Evolutionary conservation across 441 rosid genomes (phyloP), one percentile per base, ranked within the genome.

Genomic region (Isatis lusitanica): DNA sequence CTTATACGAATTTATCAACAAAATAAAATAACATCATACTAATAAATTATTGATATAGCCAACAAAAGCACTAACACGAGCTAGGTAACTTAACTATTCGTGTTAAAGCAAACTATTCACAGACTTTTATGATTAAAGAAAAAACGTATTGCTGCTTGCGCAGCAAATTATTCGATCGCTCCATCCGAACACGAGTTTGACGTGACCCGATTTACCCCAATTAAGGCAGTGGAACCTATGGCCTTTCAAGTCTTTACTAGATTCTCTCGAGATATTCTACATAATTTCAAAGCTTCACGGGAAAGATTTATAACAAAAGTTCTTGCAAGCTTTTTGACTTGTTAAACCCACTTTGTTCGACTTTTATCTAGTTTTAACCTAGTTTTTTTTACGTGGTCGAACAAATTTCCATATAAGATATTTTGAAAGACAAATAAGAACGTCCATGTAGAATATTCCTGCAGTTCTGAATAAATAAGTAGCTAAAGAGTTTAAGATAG

Each of bases 271-370:
- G 33, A 50, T 71, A 51, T 71, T 61, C 33, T 17, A 16, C 26
- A 11, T 15, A 59, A 15, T 4, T 30, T 44, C 40, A 59, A 62
- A 61, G 61, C 75, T 71, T 71, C 68, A 62, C 68, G 62, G 9
- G 35, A 71, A 62, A 71, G 42, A 62, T 51, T 42, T 62, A 8
- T 50, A 16, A 9, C 31, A 61, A 71, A 63, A 71, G 33, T 63
- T 71, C 4, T 71, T 52, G 33, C 68, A 51, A 38, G 12, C 68
- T 62, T 71, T 62, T 71, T 50, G 62, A 71, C 75, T 71, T 38
- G 9, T 36, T 24, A 58, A 12, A 36, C 59, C 48, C 48, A 46
- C 42, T 59, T 59, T 70, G 15, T 31, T 56, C 48, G 6, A 26
- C 42, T 70, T 35, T 59, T 17, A 30, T 30, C 24, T 36, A 56